Conservation (phyloP, 352 stramenopile species). For the Globisporangium paroecandrum region DNA sequence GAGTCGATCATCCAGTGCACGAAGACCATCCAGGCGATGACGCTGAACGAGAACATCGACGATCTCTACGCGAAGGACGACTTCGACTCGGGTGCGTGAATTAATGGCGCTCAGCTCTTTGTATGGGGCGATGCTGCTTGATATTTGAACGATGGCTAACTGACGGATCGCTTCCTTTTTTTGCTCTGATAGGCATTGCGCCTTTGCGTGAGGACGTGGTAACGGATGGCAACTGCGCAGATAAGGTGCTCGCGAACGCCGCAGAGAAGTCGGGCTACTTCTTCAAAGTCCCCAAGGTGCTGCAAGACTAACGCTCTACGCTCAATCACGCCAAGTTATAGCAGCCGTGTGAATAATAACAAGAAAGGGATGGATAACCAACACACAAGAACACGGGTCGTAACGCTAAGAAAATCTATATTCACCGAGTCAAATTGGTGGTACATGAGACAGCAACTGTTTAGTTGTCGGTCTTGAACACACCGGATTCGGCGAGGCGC, state of each 20-base stretch:
- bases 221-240: conserved; percentile 65
- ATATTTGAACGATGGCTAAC: neutral
- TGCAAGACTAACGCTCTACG: conserved; percentile 57
- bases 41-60: conserved; percentile 78
- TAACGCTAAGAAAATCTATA: conserved; percentile 18
- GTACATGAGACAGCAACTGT: neutral
- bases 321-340: neutral
- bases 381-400: neutral
- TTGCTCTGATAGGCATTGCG: conserved; percentile 25
- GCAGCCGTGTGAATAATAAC: conserved; percentile 13
- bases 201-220: conserved; percentile 74
- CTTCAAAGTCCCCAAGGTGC: conserved; percentile 85
- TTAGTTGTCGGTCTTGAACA: conserved; percentile 52
- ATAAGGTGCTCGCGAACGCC: conserved; percentile 78
- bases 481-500: conserved; percentile 70
- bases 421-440: neutral
- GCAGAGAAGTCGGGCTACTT: conserved; percentile 73
- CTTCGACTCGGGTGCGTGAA: conserved; percentile 35
- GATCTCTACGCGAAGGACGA: conserved; percentile 71
- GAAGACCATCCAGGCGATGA: conserved; percentile 82
- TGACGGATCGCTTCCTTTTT: neutral
- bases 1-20: conserved; percentile 88
- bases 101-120: neutral
- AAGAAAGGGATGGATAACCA: neutral
- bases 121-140: neutral